Evolutionary conservation across 208 protist genomes (phyloP).

Genomic region (Crithidia thermophila): DNA sequence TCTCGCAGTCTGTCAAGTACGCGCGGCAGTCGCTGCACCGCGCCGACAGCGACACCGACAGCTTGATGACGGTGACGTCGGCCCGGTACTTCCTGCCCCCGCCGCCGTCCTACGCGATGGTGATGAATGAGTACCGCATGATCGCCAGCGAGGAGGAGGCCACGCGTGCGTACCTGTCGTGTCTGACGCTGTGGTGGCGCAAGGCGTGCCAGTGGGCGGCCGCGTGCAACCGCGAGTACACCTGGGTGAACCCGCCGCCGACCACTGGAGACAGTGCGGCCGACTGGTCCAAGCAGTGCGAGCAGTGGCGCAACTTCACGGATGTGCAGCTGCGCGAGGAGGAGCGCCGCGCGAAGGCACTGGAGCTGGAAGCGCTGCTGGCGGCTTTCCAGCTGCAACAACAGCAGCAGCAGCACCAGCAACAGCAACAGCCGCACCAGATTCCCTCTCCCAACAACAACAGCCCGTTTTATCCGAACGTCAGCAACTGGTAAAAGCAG

Average conservation of each 20-base stretch:
- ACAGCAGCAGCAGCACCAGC: background rate
- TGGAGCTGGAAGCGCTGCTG: slow-evolving; percentile 8
- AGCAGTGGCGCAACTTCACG: slow-evolving; percentile 21
- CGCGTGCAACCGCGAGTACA: background rate
- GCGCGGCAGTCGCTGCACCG: background rate
- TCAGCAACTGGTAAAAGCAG: background rate
- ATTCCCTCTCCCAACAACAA: background rate
- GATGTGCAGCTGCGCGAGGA: slow-evolving; percentile 1
- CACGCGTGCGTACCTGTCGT: slow-evolving; percentile 1
- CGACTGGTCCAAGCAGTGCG: slow-evolving; percentile 11
- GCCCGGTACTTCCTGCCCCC: slow-evolving; percentile 11
- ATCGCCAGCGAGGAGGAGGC: background rate
- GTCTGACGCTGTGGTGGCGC: slow-evolving; percentile 24
- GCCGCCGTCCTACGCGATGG: slow-evolving; percentile 13
- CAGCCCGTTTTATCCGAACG: background rate
- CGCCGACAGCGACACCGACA: background rate
- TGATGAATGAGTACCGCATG: slow-evolving; percentile 2
- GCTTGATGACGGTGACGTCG: background rate
- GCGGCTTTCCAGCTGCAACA: slow-evolving; percentile 5
- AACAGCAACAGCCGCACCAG: slow-evolving; percentile 2
- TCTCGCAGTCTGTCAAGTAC: slow-evolving; percentile 3
- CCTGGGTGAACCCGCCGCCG: slow-evolving; percentile 31
- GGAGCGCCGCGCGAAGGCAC: background rate
- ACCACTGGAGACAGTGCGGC: slow-evolving; percentile 23
- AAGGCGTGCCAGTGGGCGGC: slow-evolving; percentile 29